Percentiles rank a stretch among this genome's conserved stretches.
Conservation (phyloP, 179 eudicot species). For the Beta macrorhiza region DNA sequence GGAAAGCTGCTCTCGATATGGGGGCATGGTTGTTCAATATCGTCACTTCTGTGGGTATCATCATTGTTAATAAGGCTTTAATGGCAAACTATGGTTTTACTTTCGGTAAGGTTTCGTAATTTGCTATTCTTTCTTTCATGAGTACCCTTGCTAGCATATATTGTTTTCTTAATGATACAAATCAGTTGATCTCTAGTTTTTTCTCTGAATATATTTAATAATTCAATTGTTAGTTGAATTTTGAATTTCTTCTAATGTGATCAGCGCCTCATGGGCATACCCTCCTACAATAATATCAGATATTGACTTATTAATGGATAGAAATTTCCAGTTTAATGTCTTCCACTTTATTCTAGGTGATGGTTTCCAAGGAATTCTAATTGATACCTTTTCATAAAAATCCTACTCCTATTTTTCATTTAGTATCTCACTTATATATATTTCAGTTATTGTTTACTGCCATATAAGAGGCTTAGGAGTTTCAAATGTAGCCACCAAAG, state of each 20-base stretch:
- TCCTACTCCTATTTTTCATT: not conserved
- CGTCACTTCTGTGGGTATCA: slow-evolving; percentile 85
- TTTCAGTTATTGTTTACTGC: not conserved
- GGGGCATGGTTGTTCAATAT: slow-evolving; percentile 80
- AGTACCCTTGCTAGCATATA: not conserved
- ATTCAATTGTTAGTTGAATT: not conserved
- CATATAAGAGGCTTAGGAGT: not conserved
- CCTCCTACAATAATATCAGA: not conserved
- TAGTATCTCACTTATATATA: not conserved
- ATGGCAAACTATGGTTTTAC: slow-evolving; percentile 79
- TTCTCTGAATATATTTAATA: not conserved
- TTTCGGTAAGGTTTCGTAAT: slow-evolving; percentile 44
- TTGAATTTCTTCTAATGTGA: not conserved
- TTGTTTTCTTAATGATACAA: not conserved
- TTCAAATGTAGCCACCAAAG: not conserved
- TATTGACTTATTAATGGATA: not conserved
- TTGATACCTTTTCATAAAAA: not conserved
- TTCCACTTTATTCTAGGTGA: not conserved
- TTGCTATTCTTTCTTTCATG: not conserved
- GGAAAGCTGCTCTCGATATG: slow-evolving; percentile 51
- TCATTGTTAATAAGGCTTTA: slow-evolving; percentile 79
- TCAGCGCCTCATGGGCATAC: not conserved
- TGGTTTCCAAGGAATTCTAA: not conserved
- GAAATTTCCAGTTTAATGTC: not conserved
- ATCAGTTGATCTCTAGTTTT: not conserved